Evolutionary conservation across 1,139 yeast species (phyloP).

Genomic region (Pichia sp.): DNA sequence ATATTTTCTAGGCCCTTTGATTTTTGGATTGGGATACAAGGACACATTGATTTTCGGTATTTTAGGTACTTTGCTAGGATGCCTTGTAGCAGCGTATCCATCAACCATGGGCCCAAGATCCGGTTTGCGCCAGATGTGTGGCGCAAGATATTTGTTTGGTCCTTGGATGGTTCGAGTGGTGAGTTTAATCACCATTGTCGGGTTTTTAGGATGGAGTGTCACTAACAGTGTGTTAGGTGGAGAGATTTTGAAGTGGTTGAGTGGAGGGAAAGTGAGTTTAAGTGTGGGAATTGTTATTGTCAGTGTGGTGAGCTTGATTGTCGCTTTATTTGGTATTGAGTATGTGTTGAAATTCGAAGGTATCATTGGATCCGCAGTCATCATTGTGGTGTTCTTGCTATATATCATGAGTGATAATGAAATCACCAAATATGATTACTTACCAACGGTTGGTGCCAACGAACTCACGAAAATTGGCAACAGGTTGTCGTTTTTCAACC

Average conservation of each 20-base stretch:
- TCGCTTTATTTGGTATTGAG: slow-evolving; percentile 71
- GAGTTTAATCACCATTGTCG: slow-evolving; percentile 58
- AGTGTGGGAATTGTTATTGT: slow-evolving; percentile 70
- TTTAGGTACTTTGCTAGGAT: slow-evolving; percentile 57
- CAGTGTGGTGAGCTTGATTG: slow-evolving; percentile 51
- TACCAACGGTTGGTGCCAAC: slow-evolving; percentile 31
- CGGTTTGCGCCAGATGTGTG: slow-evolving; percentile 81
- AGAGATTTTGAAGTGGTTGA: slow-evolving; percentile 59
- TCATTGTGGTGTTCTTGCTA: slow-evolving; percentile 57
- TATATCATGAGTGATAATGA: slow-evolving; percentile 60
- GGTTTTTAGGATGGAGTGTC: slow-evolving; percentile 79
- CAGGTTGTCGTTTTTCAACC: slow-evolving; percentile 66
- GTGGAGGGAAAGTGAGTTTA: slow-evolving; percentile 55
- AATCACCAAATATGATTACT: slow-evolving; percentile 30
- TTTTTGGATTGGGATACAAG: slow-evolving; percentile 58
- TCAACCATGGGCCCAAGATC: slow-evolving; percentile 82
- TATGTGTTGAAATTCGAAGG: slow-evolving; percentile 64
- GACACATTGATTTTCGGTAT: slow-evolving; percentile 56
- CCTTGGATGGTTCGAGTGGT: slow-evolving; percentile 76
- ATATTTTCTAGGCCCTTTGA: slow-evolving; percentile 62
- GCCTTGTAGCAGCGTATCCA: slow-evolving; percentile 71
- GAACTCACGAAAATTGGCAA: slow-evolving; percentile 44
- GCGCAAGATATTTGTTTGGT: slow-evolving; percentile 72
- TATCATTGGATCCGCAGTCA: slow-evolving; percentile 59
- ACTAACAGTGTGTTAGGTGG: slow-evolving; percentile 85